A percentile compares a stretch with the other conserved stretches of the same genome.
These are phyloP conservation scores for Plenodomus lindquistii DNA, from an alignment of 2,329 filamentous ascomycete species.

Conservation along the genomic window DNA sequence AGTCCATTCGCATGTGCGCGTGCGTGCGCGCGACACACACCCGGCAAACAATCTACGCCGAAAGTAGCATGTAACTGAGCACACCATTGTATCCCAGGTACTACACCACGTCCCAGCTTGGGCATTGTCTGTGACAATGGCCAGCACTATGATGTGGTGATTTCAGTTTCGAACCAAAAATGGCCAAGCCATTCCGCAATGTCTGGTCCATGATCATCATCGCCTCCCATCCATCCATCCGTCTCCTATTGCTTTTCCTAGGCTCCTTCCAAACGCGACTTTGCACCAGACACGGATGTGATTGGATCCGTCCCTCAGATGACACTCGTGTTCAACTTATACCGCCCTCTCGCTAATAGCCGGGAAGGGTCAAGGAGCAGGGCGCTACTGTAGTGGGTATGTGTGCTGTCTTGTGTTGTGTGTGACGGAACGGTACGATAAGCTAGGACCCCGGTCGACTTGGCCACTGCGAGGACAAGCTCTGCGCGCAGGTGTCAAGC, in stretches of 20 bases:
- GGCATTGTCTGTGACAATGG: not conserved
- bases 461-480: constrained; percentile 11
- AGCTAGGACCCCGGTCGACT: constrained; percentile 7
- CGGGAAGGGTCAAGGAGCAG: constrained; percentile 4
- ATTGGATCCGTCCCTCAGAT: too few relatives aligned
- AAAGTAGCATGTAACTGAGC: not conserved
- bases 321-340: too few relatives aligned
- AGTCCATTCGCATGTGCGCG: too few relatives aligned
- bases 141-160: not conserved
- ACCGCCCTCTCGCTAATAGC: constrained; percentile 3
- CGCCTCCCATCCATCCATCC: not conserved
- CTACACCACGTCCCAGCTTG: not conserved
- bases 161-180: not conserved
- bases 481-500: constrained; percentile 24
- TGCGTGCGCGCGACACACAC: too few relatives aligned
- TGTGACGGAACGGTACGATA: constrained; percentile 17
- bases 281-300: too few relatives aligned
- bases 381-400: not conserved
- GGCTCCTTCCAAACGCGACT: not conserved
- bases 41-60: not conserved
- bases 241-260: not conserved
- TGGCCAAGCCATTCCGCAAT: not conserved
- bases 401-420: not conserved
- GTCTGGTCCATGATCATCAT: not conserved
- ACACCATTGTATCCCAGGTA: not conserved